Percentiles rank a stretch among this genome's conserved stretches.
phyloP scores from a whole-genome alignment of 495 filamentous ascomycete genomes.

The Ascodesmis nigricans region DNA sequence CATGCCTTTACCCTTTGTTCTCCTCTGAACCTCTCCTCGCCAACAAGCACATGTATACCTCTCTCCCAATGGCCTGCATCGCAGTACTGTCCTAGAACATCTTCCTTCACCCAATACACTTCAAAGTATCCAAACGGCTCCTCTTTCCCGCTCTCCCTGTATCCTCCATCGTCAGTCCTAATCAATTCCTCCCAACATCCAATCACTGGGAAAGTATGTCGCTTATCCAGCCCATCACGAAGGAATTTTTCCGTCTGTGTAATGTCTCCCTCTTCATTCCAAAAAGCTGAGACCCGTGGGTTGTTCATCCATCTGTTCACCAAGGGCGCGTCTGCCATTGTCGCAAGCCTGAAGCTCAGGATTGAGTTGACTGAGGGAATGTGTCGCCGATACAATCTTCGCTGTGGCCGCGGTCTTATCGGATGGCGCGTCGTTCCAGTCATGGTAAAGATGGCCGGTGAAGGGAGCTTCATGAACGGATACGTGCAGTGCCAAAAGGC shows the following conservation, averaged over 20 bases:
- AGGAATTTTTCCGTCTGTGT: conserved; percentile 48
- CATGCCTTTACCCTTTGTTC: conserved; percentile 49
- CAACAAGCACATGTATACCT: conserved; percentile 70
- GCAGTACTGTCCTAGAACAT: conserved; percentile 36
- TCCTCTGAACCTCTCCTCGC: conserved; percentile 81
- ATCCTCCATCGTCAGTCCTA: conserved; percentile 1
- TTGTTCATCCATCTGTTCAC: conserved; percentile 79
- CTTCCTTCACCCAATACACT: conserved; percentile 97
- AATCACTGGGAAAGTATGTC: conserved; percentile 74
- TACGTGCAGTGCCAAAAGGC: conserved; percentile 86
- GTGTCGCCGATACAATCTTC: conserved; percentile 78
- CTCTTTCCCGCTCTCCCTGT: conserved; percentile 23
- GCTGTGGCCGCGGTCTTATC: conserved; percentile 65
- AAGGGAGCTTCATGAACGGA: conserved; percentile 38
- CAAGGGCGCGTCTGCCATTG: conserved; percentile 39
- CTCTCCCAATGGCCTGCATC: conserved; percentile 59
- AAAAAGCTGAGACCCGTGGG: conserved; percentile 59
- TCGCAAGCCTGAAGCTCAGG: conserved; percentile 58
- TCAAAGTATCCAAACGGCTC: conserved; percentile 96
- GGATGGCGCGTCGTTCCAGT: conserved; percentile 60
- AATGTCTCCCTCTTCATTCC: conserved; percentile 43
- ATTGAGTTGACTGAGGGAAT: conserved; percentile 64
- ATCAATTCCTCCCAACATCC: conserved; percentile 52
- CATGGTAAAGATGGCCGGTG: conserved; percentile 35
- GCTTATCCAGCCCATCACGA: conserved; percentile 34